phyloP scores from a whole-genome alignment of 2,329 filamentous ascomycete species.

The Proliferodiscus dingleyae region DNA sequence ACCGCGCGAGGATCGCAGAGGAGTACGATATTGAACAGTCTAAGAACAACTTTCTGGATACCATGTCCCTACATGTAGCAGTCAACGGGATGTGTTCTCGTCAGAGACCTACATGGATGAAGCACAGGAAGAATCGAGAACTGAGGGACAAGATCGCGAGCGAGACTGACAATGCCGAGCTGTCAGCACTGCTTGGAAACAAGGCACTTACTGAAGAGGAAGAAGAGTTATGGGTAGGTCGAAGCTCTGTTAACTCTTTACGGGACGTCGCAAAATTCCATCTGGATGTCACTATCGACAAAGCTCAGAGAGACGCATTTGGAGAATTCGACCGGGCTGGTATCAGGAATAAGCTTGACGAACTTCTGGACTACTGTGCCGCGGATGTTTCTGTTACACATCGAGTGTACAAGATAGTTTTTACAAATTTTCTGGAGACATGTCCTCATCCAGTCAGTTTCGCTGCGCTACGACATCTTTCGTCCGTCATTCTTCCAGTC shows the following conservation, averaged over 20 bases:
- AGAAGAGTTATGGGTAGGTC: slow-evolving; percentile 90
- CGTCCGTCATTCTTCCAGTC: slow-evolving; percentile 86
- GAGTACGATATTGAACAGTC: slow-evolving; percentile 84
- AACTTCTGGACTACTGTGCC: slow-evolving; percentile 89
- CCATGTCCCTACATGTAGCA: slow-evolving; percentile 96
- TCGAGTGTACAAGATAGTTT: slow-evolving; percentile 87
- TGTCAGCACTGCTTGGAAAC: slow-evolving; percentile 66
- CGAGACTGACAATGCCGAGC: slow-evolving; percentile 64
- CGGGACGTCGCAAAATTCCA: slow-evolving; percentile 96
- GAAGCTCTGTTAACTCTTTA: slow-evolving; percentile 91
- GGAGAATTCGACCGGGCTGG: slow-evolving; percentile 71
- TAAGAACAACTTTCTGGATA: slow-evolving; percentile 84
- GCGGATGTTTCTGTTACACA: slow-evolving; percentile 92
- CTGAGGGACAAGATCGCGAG: slow-evolving; percentile 72
- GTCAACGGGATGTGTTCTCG: slow-evolving; percentile 99
- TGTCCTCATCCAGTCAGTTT: slow-evolving; percentile 98
- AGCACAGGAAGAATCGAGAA: slow-evolving; percentile 86
- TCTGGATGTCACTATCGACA: slow-evolving; percentile 86
- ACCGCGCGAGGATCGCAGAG: slow-evolving; percentile 80
- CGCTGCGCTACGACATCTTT: slow-evolving; percentile 86
- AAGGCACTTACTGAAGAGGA: slow-evolving; percentile 71
- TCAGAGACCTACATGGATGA: slow-evolving; percentile 96
- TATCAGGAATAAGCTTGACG: slow-evolving; percentile 67
- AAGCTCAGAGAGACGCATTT: slow-evolving; percentile 80
- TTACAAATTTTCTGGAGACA: slow-evolving; percentile 80